A percentile compares a stretch with the other conserved stretches of the same genome.
Conservation (phyloP, 2,329 filamentous ascomycete genomes). For the Nothomitra cinnamomea region DNA sequence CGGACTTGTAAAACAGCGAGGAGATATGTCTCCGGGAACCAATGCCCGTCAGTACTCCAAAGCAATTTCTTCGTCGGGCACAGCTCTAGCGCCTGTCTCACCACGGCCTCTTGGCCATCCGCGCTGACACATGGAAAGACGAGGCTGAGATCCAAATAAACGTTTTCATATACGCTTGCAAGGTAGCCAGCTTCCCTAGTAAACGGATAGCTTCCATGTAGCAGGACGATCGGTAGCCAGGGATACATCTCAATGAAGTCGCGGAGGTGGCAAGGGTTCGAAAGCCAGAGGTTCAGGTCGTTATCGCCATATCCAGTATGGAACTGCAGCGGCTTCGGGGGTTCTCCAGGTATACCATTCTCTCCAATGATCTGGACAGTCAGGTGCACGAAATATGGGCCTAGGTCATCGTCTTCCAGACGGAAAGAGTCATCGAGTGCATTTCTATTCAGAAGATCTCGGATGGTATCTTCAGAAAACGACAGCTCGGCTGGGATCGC, state of each 20-base stretch:
- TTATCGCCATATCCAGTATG: constrained; percentile 72
- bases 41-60: constrained; percentile 69
- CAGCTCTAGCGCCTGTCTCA: constrained; percentile 59
- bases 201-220: constrained; percentile 71
- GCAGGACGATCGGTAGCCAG: constrained; percentile 53
- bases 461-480: constrained; percentile 19
- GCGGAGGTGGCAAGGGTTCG: constrained; percentile 63
- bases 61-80: constrained; percentile 59
- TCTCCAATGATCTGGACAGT: background rate
- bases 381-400: constrained; percentile 10
- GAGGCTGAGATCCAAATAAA: constrained; percentile 68
- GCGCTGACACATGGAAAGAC: constrained; percentile 65
- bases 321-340: constrained; percentile 62
- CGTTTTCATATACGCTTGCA: constrained; percentile 59
- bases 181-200: constrained; percentile 64
- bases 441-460: constrained; percentile 15
- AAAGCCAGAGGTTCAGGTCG: constrained; percentile 50
- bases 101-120: constrained; percentile 53
- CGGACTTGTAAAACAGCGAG: constrained; percentile 56
- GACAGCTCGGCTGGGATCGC: constrained; percentile 27
- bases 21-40: constrained; percentile 61
- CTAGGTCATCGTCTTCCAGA: constrained; percentile 12
- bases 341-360: background rate
- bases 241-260: constrained; percentile 53
- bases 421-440: constrained; percentile 14